Evolutionary conservation across 805 yeast species (phyloP), one percentile per base, ranked within the genome.

Genomic region (Cyberlindnera nakhonratchasimensis): DNA sequence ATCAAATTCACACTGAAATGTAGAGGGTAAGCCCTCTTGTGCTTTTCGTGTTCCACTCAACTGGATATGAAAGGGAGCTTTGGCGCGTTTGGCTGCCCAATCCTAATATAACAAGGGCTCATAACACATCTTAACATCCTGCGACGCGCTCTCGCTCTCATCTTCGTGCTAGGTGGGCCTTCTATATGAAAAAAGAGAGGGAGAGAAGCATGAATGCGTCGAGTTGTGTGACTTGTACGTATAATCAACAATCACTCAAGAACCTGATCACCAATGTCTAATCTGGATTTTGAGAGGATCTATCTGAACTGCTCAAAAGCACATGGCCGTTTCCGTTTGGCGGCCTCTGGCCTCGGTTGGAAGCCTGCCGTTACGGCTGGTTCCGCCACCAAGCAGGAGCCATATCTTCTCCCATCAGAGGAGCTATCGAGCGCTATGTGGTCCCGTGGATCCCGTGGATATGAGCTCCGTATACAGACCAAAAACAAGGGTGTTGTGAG

Each of bases 261-360:
- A n/a, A n/a, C n/a, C n/a, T n/a, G n/a, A n/a, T n/a, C n/a, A n/a
- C n/a, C n/a, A n/a, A 45, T 46, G 55, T 46, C 53, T 9, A 44
- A 48, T 22, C 23, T 80, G 45, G 97, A 91, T 64, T 93, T 86
- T 63, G 98, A 93, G 59, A 81, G 83, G 62, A 88, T 93, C 51
- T 90, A 87, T 62, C 70, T 88, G 62, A 90, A 93, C 64, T 96
- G 86, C 63, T 86, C 96, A 41, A 80, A 80, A 53, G 71, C 74
- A 29, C 76, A 79, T 35, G 99, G 99, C 19, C 82, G 95, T 54
- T 82, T 91, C 74, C 87, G 99, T 66, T 78, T 93, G 49, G 96
- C 97, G 12, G 93, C 86, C 49, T 81, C 95, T n/a, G 99, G 99
- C 37, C 74, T 93, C 22, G 99, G 99, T 35, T 93, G 99, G 99